A percentile compares a stretch with the other conserved stretches of the same genome.
Conservation (phyloP, 805 yeast species). For the Zygosaccharomyces bisporus region DNA sequence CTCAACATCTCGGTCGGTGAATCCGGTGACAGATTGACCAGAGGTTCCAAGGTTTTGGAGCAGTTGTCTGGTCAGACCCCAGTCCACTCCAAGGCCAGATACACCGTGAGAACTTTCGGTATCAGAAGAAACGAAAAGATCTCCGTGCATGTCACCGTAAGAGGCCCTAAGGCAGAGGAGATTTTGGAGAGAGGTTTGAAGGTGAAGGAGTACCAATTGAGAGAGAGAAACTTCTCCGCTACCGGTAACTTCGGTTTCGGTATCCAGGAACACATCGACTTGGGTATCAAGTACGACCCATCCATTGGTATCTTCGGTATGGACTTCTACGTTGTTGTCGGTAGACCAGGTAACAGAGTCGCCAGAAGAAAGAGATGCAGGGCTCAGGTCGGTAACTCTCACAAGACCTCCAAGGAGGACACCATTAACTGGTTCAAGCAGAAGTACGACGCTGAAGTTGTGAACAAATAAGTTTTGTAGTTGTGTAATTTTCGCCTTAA, state of each 20-base stretch:
- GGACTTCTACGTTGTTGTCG: slow-evolving; percentile 99
- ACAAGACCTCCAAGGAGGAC: slow-evolving; percentile 89
- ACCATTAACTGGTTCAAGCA: slow-evolving; percentile 98
- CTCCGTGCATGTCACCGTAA: slow-evolving; percentile 97
- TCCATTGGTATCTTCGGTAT: slow-evolving; percentile 99
- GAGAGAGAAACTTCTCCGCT: slow-evolving; percentile 89
- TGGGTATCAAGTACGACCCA: slow-evolving; percentile 99
- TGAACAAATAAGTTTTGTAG: slow-evolving; percentile 56
- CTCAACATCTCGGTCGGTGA: slow-evolving; percentile 99
- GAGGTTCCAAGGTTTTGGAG: slow-evolving; percentile 99
- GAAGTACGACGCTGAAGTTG: slow-evolving; percentile 98
- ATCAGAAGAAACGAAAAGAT: slow-evolving; percentile 99
- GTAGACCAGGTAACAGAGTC: slow-evolving; percentile 99
- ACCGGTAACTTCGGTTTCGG: slow-evolving; percentile 99
- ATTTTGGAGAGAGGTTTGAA: slow-evolving; percentile 99
- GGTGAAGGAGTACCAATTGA: slow-evolving; percentile 99
- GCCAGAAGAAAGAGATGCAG: slow-evolving; percentile 97
- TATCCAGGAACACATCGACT: slow-evolving; percentile 98
- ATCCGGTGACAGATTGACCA: slow-evolving; percentile 99
- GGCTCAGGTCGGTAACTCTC: slow-evolving; percentile 84
- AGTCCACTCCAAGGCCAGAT: slow-evolving; percentile 99
- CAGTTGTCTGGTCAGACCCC: slow-evolving; percentile 99
- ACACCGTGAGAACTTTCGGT: slow-evolving; percentile 99
- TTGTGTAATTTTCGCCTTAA: slow-evolving; percentile 7
- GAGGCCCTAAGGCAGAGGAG: slow-evolving; percentile 99